Conservation (phyloP, 2,329 filamentous ascomycete species). For the Penicillium sp. region DNA sequence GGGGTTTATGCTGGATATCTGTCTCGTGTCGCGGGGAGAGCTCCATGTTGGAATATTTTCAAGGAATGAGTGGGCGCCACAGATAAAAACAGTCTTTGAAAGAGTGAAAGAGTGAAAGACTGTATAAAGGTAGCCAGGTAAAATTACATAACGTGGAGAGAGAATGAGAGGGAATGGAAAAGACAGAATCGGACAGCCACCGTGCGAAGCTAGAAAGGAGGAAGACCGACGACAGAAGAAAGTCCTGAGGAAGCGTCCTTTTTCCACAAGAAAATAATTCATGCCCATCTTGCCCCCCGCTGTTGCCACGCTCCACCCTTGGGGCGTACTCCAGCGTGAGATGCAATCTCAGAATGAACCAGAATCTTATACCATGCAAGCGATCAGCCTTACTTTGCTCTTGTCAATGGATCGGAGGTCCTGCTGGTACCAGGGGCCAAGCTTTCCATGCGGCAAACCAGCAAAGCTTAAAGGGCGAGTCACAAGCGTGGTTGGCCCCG, state of each 20-base stretch:
- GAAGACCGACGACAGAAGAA: too few relatives aligned
- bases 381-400: neutral
- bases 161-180: neutral
- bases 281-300: neutral
- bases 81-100: neutral
- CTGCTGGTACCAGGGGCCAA: constrained; percentile 1
- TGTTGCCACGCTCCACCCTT: neutral
- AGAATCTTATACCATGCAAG: neutral
- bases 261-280: too few relatives aligned
- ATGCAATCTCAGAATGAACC: neutral
- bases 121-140: neutral
- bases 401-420: neutral
- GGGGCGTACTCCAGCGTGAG: neutral
- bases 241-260: too few relatives aligned
- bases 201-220: too few relatives aligned
- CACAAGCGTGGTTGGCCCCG: neutral
- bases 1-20: neutral
- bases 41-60: neutral
- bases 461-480: constrained; percentile 1
- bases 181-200: neutral
- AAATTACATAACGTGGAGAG: neutral
- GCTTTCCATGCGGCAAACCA: constrained; percentile 9
- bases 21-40: neutral
- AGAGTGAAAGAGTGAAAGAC: neutral
- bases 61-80: neutral